Percentiles rank a stretch among this genome's conserved stretches.
Evolutionary conservation across 2,329 filamentous ascomycete genomes (phyloP).

Genomic region (Fusarium sp.): DNA sequence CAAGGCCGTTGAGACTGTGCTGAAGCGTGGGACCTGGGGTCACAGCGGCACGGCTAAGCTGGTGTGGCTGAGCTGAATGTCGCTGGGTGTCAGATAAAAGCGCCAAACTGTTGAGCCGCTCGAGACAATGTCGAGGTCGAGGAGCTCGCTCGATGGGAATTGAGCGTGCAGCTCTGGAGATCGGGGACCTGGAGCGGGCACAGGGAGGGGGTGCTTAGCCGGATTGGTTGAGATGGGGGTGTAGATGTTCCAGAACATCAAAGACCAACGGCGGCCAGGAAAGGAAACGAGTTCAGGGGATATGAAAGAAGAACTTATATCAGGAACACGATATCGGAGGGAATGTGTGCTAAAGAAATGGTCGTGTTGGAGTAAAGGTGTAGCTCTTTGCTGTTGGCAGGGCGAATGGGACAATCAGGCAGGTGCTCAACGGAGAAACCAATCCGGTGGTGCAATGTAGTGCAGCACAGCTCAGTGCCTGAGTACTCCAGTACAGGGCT

Average conservation of each 20-base stretch:
- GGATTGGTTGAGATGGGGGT: not conserved
- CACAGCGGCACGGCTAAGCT: not conserved
- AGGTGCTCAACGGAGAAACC: conserved; percentile 26
- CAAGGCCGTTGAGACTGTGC: not conserved
- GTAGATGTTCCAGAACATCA: not conserved
- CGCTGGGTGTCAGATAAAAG: not conserved
- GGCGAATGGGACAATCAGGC: not conserved
- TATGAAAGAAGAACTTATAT: not conserved
- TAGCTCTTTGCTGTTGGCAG: not conserved
- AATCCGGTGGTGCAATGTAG: conserved; percentile 14
- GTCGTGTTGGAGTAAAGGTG: not conserved
- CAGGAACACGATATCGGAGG: not conserved
- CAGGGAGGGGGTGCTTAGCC: conserved; percentile 6
- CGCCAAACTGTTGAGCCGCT: not conserved
- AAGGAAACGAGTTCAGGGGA: not conserved
- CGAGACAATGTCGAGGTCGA: not conserved
- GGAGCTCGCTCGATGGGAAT: not conserved
- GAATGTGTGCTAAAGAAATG: not conserved
- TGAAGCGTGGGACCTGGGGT: not conserved
- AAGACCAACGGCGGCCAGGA: conserved; percentile 1
- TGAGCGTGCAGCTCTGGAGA: not conserved
- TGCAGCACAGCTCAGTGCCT: not conserved
- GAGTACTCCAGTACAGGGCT: not conserved
- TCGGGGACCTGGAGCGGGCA: not conserved
- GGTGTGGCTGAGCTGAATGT: not conserved